Percentiles rank a stretch among this genome's conserved stretches.
These are phyloP conservation scores for Phtheirospermum japonicum DNA, from an alignment of 257 asterid genomes.

Conservation along the genomic window DNA sequence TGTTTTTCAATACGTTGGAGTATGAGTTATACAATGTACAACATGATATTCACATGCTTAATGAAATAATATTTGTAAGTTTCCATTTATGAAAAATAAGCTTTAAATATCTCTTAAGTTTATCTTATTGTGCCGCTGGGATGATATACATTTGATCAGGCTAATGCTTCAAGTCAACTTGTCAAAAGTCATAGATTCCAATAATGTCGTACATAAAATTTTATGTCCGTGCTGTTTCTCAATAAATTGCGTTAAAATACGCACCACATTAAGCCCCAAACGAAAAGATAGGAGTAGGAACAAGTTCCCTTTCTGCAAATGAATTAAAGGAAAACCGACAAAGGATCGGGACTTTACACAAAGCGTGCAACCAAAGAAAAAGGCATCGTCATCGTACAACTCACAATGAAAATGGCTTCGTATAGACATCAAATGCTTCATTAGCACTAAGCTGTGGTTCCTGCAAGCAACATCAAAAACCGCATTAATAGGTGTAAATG, in stretches of 20 bases:
- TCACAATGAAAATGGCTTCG: slow-evolving; percentile 73
- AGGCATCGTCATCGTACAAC: background rate
- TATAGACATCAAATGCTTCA: slow-evolving; percentile 74
- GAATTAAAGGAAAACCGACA: slow-evolving; percentile 1
- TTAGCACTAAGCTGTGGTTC: slow-evolving; percentile 77
- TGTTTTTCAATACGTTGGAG: too few species aligned
- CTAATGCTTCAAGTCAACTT: too few species aligned
- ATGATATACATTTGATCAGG: too few species aligned
- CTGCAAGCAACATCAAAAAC: slow-evolving; percentile 37
- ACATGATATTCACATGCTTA: background rate
- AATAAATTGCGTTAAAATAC: background rate
- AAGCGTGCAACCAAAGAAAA: background rate
- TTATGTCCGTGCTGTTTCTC: background rate
- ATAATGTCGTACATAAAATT: background rate
- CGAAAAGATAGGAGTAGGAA: background rate
- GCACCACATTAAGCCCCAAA: slow-evolving; percentile 3
- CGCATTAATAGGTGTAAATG: background rate
- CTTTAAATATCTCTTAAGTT: background rate
- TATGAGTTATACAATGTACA: too few species aligned
- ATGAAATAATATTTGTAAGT: background rate
- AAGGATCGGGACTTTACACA: slow-evolving; percentile 3
- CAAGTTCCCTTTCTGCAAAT: background rate
- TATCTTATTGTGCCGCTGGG: background rate
- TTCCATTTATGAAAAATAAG: slow-evolving; percentile 6
- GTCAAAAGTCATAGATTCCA: background rate